A percentile compares a stretch with the other conserved stretches of the same genome.
phyloP scores from a whole-genome alignment of 176 grass and related monocot genomes.

The Ensete ventricosum region DNA sequence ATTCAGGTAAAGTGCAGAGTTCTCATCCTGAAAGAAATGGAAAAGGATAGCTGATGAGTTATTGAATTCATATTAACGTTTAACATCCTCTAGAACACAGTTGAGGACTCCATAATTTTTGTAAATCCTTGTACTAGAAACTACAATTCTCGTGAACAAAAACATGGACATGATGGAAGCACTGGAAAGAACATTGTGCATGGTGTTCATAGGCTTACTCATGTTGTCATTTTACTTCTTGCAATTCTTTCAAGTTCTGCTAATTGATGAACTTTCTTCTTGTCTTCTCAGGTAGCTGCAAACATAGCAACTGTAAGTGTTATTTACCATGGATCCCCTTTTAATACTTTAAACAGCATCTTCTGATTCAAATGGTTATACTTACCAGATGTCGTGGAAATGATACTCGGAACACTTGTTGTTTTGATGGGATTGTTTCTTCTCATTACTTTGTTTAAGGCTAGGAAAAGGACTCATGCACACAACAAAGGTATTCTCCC shows the following conservation, averaged over 20 bases:
- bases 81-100: too few relatives aligned
- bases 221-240: too few relatives aligned
- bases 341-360: too few relatives aligned
- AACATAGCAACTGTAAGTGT: slow-evolving; percentile 12
- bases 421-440: slow-evolving; percentile 13
- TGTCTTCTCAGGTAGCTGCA: neutral
- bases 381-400: neutral
- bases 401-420: slow-evolving; percentile 8
- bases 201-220: too few relatives aligned
- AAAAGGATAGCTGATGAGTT: too few relatives aligned
- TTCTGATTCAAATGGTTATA: neutral
- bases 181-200: too few relatives aligned
- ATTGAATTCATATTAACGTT: too few relatives aligned
- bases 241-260: too few relatives aligned
- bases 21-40: neutral
- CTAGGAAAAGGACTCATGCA: neutral
- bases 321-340: neutral
- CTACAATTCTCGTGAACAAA: too few relatives aligned
- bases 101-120: too few relatives aligned
- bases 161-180: too few relatives aligned
- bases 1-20: neutral
- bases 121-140: neutral
- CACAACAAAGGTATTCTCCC: neutral
- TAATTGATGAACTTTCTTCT: too few relatives aligned
- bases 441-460: neutral